phyloP scores from a whole-genome alignment of 257 asterid species.

The Nicotiana otophora region DNA sequence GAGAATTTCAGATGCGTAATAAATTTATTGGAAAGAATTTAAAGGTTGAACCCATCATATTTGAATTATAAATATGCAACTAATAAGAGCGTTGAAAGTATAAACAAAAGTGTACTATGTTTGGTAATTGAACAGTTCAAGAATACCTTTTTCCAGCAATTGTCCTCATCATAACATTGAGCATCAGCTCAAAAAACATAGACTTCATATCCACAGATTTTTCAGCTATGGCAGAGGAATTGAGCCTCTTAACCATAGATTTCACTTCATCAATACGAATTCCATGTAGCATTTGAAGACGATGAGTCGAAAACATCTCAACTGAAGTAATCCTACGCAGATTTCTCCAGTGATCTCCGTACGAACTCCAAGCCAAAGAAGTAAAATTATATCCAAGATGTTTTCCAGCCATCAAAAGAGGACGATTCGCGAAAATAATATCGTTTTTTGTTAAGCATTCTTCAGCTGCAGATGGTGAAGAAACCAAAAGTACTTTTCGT shows the following conservation, averaged over 20 bases:
- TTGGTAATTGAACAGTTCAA: too few relatives aligned
- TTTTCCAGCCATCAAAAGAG: constrained; percentile 41
- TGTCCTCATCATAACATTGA: constrained; percentile 36
- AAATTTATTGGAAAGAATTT: too few relatives aligned
- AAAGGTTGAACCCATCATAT: too few relatives aligned
- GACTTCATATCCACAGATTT: constrained; percentile 40
- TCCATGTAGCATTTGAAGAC: constrained; percentile 45
- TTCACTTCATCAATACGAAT: constrained; percentile 54
- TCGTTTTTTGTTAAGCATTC: constrained; percentile 57
- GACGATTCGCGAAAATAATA: constrained; percentile 58
- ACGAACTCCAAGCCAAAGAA: constrained; percentile 41
- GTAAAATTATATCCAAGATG: constrained; percentile 50
- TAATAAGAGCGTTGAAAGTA: too few relatives aligned
- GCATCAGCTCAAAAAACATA: constrained; percentile 25
- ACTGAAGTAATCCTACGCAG: constrained; percentile 40
- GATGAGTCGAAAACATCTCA: constrained; percentile 49
- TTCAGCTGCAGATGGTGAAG: constrained; percentile 62
- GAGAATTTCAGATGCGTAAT: too few relatives aligned
- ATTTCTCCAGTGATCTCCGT: constrained; percentile 66
- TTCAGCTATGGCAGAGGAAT: constrained; percentile 9
- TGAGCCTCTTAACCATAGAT: constrained; percentile 28
- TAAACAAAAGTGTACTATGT: too few relatives aligned
- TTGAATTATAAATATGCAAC: too few relatives aligned
- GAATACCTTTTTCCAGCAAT: constrained; percentile 30
- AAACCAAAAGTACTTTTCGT: constrained; percentile 61